Base-by-base conservation (phyloP, 2,329 filamentous ascomycete genomes). In the Blumeria hordei region DNA sequence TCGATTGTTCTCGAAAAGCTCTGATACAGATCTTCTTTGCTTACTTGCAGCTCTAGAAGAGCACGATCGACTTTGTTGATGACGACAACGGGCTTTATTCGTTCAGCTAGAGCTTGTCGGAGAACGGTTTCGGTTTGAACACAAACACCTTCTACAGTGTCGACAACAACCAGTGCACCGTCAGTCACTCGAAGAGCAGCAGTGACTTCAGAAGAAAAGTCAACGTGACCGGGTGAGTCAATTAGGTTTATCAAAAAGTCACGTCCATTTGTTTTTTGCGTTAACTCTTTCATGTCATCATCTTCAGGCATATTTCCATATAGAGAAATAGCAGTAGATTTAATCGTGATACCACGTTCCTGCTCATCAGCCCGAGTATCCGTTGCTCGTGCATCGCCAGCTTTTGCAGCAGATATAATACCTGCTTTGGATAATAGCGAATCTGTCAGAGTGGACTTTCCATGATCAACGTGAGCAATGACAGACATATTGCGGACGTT, bases 1-100 rank as follows among this genome's bases (percentile, higher is more conserved):
- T 98, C 92, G 68, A 98, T 88, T 71, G 92, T 94, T 83, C 90
- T 85, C 62, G 87, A 88, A 84, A 98, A 98, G 71, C 90, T 94
- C 79, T 96, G 90, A 83, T 94, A 98, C 64, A 98, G 77, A 70
- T 98, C 92, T 76, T 98, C 92, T 83, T 96, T 95, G 74, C 80
- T 83, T 69, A 95, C 83, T 78, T 98, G 92, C 62, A 98, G 82
- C 76, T 98, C 92, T 71, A 98, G 88, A 69, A 98, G 86, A 74
- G 92, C 88, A 76, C 92, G 90, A 71, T 98, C 92, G 73, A 98
- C 92, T 85, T 98, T 98, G 88, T 98, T 98, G 81, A 98, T 95
- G 74, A 95, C 85, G 70, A 95, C 81, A 68, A 98, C 90, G 68
- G 92, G 92, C 85, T 96, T 96, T 75, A 98, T 98, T 76, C 92